Evolutionary conservation across 2,329 filamentous ascomycete genomes (phyloP).

Genomic region (Fusarium sp.): DNA sequence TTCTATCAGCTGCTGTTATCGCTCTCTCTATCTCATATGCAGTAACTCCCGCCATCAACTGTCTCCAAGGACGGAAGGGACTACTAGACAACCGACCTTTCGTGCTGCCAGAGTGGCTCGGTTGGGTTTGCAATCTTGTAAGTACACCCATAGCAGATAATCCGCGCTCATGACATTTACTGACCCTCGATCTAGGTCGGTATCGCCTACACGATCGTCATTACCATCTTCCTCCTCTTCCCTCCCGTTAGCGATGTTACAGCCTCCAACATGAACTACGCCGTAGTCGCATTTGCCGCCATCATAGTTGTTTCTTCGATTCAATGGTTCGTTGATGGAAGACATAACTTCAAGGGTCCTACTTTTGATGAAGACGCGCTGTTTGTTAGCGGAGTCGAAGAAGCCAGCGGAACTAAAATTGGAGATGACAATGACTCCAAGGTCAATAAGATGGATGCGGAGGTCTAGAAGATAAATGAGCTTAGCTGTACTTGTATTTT

Average conservation of each 20-base stretch:
- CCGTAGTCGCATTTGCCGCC: background rate
- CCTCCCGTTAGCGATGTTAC: background rate
- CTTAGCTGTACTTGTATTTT: rapidly evolving
- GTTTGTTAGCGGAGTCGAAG: background rate
- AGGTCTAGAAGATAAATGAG: background rate
- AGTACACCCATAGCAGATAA: rapidly evolving
- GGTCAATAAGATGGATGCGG: background rate
- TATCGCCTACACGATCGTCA: background rate
- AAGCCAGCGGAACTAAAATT: rapidly evolving
- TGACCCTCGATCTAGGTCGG: background rate
- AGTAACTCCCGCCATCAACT: background rate
- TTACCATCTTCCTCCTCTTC: background rate
- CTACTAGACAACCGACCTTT: background rate
- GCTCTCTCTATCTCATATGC: background rate
- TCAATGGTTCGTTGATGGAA: background rate
- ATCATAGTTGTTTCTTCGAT: background rate
- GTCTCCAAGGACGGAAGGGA: background rate
- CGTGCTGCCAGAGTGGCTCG: background rate
- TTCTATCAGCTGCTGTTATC: background rate
- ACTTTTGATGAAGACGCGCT: background rate
- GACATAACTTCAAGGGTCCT: background rate
- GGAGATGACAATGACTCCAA: rapidly evolving
- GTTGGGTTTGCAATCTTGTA: background rate
- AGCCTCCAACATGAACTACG: background rate
- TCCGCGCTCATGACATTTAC: rapidly evolving